Evolutionary conservation across 768 basidiomycete species (phyloP).

Genomic region (Neoboletus brunneissimus): DNA sequence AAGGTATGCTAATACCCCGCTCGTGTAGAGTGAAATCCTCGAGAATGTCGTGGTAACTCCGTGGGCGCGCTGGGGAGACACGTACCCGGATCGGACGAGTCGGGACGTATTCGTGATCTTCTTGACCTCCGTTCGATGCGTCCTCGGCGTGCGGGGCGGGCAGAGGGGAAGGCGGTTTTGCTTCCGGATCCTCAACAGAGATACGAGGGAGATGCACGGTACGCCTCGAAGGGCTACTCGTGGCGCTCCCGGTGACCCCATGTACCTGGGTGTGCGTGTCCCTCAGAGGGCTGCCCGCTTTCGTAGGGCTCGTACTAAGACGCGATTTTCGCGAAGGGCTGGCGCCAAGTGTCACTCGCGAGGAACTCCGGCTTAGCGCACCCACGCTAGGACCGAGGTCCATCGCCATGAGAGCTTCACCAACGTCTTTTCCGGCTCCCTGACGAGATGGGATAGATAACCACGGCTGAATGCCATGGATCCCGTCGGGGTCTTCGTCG

Average conservation of each 20-base stretch:
- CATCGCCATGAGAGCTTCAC: slow-evolving; percentile 41
- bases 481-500: slow-evolving; percentile 8
- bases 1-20: slow-evolving; percentile 27
- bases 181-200: slow-evolving; percentile 15
- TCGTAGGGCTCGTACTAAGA: slow-evolving; percentile 23
- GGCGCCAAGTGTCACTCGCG: slow-evolving; percentile 14
- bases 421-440: slow-evolving; percentile 15
- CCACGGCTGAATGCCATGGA: slow-evolving; percentile 28
- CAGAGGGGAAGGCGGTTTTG: slow-evolving; percentile 7
- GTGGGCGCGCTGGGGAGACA: slow-evolving; percentile 41
- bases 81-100: slow-evolving; percentile 32
- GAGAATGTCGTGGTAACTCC: slow-evolving; percentile 65
- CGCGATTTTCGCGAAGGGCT: slow-evolving; percentile 27
- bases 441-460: slow-evolving; percentile 28
- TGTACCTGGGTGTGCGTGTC: slow-evolving; percentile 10
- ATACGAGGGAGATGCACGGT: slow-evolving; percentile 21
- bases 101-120: slow-evolving; percentile 2
- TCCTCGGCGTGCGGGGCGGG: not conserved
- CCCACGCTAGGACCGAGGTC: slow-evolving; percentile 20
- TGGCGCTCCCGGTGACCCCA: slow-evolving; percentile 8
- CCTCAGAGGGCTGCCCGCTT: slow-evolving; percentile 16
- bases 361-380: slow-evolving; percentile 25
- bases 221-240: slow-evolving; percentile 24
- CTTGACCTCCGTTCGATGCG: slow-evolving; percentile 1
- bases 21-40: slow-evolving; percentile 55